Conservation (phyloP, 2,329 filamentous ascomycete species). For the Nannizzia gypsea region DNA sequence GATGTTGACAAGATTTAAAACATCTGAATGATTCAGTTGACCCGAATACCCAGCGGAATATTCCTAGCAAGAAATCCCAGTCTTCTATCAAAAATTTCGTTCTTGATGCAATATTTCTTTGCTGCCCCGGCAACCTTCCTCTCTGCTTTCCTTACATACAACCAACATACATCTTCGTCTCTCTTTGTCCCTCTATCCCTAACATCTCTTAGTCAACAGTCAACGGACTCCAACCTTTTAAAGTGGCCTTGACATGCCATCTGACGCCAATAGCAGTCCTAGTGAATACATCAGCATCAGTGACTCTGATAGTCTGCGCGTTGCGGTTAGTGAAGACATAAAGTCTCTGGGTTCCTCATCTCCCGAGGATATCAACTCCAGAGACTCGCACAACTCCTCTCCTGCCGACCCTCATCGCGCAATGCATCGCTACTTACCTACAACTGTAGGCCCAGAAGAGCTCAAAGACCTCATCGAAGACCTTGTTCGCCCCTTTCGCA, state of each 20-base stretch:
- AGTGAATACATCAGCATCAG: neutral
- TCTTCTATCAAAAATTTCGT: neutral
- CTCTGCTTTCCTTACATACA: neutral
- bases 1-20: too few species aligned
- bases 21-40: neutral
- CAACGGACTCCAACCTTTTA: neutral
- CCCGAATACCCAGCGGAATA: neutral
- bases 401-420: neutral
- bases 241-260: neutral
- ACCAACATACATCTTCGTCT: neutral
- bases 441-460: neutral
- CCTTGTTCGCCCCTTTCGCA: neutral
- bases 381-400: neutral
- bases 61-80: neutral
- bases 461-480: neutral
- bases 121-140: neutral
- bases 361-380: neutral
- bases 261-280: neutral
- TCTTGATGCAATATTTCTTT: neutral
- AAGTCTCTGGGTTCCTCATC: neutral
- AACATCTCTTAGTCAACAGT: neutral
- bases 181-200: neutral
- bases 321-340: neutral
- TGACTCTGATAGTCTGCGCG: neutral
- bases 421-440: neutral